Conservation (phyloP, 306 rosid genomes). For the Acmispon strigosus region DNA sequence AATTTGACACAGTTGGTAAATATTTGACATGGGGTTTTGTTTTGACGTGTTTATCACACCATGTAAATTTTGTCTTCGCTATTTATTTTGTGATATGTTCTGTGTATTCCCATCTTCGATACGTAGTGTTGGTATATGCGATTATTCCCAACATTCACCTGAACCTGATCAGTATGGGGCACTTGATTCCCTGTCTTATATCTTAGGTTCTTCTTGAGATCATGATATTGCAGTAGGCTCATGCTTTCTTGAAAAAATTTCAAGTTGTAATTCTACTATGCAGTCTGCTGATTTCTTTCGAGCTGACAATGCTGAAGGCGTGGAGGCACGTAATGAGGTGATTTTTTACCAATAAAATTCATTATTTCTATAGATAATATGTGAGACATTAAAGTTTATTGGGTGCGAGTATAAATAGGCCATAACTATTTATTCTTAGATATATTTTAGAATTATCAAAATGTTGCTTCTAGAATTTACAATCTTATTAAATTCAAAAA, state of each 20-base stretch:
- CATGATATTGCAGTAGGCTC: neutral
- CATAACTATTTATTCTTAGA: neutral
- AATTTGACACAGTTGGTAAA: neutral
- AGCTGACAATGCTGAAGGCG: constrained; percentile 94
- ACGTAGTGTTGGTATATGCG: no score
- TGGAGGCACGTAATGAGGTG: constrained; percentile 97
- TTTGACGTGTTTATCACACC: neutral
- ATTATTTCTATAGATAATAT: constrained; percentile 5
- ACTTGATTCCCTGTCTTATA: neutral
- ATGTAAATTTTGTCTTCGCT: no score
- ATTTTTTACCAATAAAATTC: constrained; percentile 12
- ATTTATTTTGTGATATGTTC: no score
- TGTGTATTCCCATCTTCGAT: no score
- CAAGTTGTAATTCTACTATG: constrained; percentile 26
- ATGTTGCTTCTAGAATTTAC: constrained; percentile 5
- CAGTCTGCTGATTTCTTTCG: constrained; percentile 97
- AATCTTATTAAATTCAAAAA: neutral
- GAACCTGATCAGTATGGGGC: neutral
- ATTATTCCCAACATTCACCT: no score
- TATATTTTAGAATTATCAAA: neutral
- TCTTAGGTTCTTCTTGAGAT: neutral
- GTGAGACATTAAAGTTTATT: neutral
- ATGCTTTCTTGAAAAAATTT: constrained; percentile 4
- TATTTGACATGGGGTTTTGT: neutral
- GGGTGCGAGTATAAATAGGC: neutral